A percentile compares a stretch with the other conserved stretches of the same genome.
These are phyloP conservation scores for Fragilaria crotonensis DNA, from an alignment of 108 stramenopile genomes.

Conservation along the genomic window DNA sequence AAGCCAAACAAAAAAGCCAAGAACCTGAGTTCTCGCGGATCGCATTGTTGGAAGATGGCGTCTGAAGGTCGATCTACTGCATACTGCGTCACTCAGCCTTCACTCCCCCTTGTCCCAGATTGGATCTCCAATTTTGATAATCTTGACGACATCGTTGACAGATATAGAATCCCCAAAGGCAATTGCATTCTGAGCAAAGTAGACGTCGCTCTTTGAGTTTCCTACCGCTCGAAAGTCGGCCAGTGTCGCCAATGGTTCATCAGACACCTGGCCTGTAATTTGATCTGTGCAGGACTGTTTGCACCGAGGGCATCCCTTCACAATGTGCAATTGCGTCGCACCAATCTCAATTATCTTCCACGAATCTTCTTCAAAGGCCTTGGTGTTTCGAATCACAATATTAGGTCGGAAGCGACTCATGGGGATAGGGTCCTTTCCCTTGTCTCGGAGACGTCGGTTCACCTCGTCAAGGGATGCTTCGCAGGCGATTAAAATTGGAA, in stretches of 20 bases:
- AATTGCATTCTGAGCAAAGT: conserved; percentile 81
- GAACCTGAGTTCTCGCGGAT: too few species aligned
- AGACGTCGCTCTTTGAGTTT: conserved; percentile 43
- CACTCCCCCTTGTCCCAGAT: conserved; percentile 41
- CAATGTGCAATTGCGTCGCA: conserved; percentile 39
- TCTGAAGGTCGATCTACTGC: too few species aligned
- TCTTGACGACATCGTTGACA: conserved; percentile 34
- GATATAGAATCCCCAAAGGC: conserved; percentile 10
- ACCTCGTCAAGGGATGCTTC: conserved; percentile 64
- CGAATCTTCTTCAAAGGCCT: conserved; percentile 79
- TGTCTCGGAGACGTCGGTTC: conserved; percentile 43
- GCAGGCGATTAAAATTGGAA: conserved; percentile 71
- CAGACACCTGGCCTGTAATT: conserved; percentile 45
- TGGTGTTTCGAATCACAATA: conserved; percentile 51
- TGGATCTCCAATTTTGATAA: conserved; percentile 33
- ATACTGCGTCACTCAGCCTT: too few species aligned
- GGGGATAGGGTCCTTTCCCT: conserved; percentile 40
- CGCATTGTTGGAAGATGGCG: too few species aligned
- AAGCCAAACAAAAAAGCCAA: too few species aligned
- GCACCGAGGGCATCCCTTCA: conserved; percentile 82
- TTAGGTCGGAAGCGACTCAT: conserved; percentile 85
- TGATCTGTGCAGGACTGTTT: conserved; percentile 85
- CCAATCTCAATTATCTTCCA: conserved; percentile 83
- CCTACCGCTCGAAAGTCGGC: conserved; percentile 55
- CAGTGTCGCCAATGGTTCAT: conserved; percentile 66